These are phyloP conservation scores for Wickerhamiella brachini DNA, from an alignment of 805 yeast genomes.

Conservation along the genomic window DNA sequence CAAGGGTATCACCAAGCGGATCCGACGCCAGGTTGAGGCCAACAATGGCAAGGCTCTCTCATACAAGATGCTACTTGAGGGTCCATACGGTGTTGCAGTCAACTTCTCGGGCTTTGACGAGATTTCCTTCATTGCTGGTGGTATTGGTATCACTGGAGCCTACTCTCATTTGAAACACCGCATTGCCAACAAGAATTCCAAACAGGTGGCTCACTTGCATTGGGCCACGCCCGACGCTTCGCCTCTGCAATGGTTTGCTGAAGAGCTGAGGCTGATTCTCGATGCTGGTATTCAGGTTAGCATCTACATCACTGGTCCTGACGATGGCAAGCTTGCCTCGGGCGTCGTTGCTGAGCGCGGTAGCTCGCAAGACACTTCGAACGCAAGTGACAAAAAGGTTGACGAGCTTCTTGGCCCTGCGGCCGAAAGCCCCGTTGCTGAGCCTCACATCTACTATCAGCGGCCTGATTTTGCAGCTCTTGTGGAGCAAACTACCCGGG, in stretches of 20 bases:
- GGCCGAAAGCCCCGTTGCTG: neutral
- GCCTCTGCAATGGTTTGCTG: constrained; percentile 36
- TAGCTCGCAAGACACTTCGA: neutral
- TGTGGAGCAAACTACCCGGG: neutral
- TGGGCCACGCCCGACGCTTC: constrained; percentile 50
- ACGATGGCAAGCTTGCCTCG: neutral
- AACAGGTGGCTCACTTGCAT: constrained; percentile 26
- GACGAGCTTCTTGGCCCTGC: neutral
- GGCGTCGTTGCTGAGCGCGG: neutral
- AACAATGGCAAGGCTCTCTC: constrained; percentile 11
- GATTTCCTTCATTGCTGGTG: constrained; percentile 54
- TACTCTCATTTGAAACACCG: constrained; percentile 29
- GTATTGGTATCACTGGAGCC: constrained; percentile 59
- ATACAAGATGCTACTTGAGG: constrained; percentile 33
- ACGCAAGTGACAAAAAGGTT: neutral
- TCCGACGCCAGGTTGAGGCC: constrained; percentile 26
- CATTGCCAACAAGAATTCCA: constrained; percentile 4
- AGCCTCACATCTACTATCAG: neutral
- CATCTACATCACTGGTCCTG: constrained; percentile 5
- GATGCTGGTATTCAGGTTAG: constrained; percentile 4
- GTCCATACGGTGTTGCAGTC: constrained; percentile 51
- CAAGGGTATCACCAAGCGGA: constrained; percentile 37
- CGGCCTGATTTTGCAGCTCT: neutral
- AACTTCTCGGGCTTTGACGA: constrained; percentile 38
- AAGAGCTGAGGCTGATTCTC: constrained; percentile 27